Evolutionary conservation across 2,329 filamentous ascomycete genomes (phyloP).

Genomic region (Trichocomaceae sp.): DNA sequence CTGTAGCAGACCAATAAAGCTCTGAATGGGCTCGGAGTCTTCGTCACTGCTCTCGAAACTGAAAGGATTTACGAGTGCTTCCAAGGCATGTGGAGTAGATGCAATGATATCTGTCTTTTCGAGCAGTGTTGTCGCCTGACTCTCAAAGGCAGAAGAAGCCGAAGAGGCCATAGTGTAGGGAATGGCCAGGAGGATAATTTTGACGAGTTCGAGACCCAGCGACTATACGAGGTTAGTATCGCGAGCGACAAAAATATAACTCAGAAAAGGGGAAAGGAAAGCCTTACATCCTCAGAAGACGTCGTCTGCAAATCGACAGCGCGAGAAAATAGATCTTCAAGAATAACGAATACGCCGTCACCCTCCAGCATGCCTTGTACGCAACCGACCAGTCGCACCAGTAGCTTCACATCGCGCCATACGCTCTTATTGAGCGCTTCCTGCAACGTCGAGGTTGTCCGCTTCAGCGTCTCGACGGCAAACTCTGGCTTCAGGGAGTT

Average conservation of each 20-base stretch:
- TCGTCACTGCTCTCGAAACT: conserved; percentile 51
- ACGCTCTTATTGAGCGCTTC: conserved; percentile 62
- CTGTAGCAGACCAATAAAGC: conserved; percentile 74
- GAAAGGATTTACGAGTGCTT: conserved; percentile 81
- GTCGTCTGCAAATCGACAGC: conserved; percentile 92
- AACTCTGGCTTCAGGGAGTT: conserved; percentile 74
- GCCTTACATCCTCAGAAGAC: conserved; percentile 85
- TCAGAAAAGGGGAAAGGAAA: neutral
- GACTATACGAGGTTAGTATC: conserved; percentile 35
- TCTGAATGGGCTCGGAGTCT: conserved; percentile 59
- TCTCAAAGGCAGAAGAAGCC: conserved; percentile 59
- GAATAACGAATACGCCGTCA: conserved; percentile 74
- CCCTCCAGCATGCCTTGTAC: conserved; percentile 73
- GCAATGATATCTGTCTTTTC: conserved; percentile 95
- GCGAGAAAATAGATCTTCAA: conserved; percentile 84
- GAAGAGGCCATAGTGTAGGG: conserved; percentile 78
- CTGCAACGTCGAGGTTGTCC: conserved; percentile 57
- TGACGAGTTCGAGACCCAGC: conserved; percentile 76
- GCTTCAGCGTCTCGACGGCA: conserved; percentile 61
- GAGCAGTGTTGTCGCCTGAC: conserved; percentile 70
- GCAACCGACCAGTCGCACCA: conserved; percentile 82
- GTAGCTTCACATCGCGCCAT: conserved; percentile 87
- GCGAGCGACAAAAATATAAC: neutral
- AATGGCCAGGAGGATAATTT: conserved; percentile 90
- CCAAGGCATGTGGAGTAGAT: conserved; percentile 76